These are phyloP conservation scores for Euphorbia peplus DNA, from an alignment of 345 rosid genomes.

Conservation along the genomic window DNA sequence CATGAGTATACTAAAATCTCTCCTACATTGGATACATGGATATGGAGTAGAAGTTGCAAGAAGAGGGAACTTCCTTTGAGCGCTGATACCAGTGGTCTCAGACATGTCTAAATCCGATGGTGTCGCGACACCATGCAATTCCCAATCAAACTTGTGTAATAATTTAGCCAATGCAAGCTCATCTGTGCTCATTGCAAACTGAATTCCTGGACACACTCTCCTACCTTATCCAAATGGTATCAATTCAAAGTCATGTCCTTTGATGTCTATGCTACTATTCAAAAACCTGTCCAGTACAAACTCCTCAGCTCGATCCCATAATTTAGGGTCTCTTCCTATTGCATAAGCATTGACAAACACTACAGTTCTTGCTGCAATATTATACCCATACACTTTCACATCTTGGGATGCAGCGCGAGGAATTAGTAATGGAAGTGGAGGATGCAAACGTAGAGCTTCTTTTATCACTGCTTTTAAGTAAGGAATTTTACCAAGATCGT, in stretches of 20 bases:
- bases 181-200: conserved; percentile 11
- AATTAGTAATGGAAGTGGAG: conserved; percentile 37
- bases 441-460: conserved; percentile 37
- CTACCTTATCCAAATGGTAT: conserved; percentile 44
- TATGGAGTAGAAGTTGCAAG: conserved; percentile 20
- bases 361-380: conserved; percentile 28
- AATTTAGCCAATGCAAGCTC: conserved; percentile 31
- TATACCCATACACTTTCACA: conserved; percentile 25
- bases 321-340: conserved; percentile 33
- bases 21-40: too few species aligned
- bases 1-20: too few species aligned
- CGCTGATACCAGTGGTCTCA: conserved; percentile 22
- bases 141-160: conserved; percentile 34
- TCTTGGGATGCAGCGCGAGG: conserved; percentile 26
- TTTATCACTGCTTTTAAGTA: conserved; percentile 38
- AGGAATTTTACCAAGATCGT: conserved; percentile 14
- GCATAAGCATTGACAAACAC: conserved; percentile 28
- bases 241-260: conserved; percentile 31
- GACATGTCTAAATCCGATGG: conserved; percentile 28
- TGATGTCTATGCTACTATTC: conserved; percentile 22
- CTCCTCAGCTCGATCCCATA: conserved; percentile 29
- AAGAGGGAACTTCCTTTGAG: conserved; percentile 30
- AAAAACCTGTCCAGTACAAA: conserved; percentile 37
- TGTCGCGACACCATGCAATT: conserved; percentile 20
- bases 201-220: conserved; percentile 33